phyloP scores from a whole-genome alignment of 2,329 filamentous ascomycete species.

The Talaromyces islandicus region DNA sequence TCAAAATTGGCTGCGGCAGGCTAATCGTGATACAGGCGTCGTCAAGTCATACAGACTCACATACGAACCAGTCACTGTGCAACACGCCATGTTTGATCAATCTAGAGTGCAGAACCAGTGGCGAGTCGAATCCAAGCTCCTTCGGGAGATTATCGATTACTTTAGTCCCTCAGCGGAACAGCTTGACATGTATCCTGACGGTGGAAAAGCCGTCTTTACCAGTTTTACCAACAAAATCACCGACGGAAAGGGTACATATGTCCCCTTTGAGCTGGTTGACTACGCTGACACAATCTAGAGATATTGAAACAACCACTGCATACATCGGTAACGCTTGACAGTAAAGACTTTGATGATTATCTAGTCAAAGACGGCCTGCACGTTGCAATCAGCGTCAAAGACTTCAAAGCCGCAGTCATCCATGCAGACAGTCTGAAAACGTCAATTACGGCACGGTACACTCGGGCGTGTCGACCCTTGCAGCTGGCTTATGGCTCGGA shows the following conservation, averaged over 20 bases:
- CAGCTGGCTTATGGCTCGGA: slow-evolving; percentile 54
- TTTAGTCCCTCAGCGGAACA: slow-evolving; percentile 61
- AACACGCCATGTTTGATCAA: slow-evolving; percentile 59
- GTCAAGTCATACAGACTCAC: slow-evolving; percentile 61
- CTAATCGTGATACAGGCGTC: slow-evolving; percentile 39
- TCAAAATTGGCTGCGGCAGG: background rate
- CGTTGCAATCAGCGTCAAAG: slow-evolving; percentile 58
- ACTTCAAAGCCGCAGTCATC: slow-evolving; percentile 59
- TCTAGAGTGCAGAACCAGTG: slow-evolving; percentile 52
- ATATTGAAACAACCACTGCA: slow-evolving; percentile 60
- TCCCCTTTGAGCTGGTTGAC: slow-evolving; percentile 2
- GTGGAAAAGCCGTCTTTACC: slow-evolving; percentile 55
- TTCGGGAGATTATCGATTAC: slow-evolving; percentile 58
- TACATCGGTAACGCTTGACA: slow-evolving; percentile 58
- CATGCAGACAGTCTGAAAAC: slow-evolving; percentile 56
- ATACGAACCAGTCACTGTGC: slow-evolving; percentile 56
- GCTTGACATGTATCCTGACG: slow-evolving; percentile 55
- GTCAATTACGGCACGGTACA: slow-evolving; percentile 53
- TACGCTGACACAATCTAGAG: slow-evolving; percentile 35
- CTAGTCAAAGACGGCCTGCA: slow-evolving; percentile 54
- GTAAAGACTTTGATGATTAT: slow-evolving; percentile 57
- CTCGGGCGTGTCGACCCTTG: slow-evolving; percentile 53
- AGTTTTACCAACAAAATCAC: slow-evolving; percentile 61
- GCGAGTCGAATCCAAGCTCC: slow-evolving; percentile 51
- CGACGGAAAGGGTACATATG: slow-evolving; percentile 49